phyloP scores from a whole-genome alignment of 2,329 filamentous ascomycete genomes.

The Scortechinia acanthostroma region DNA sequence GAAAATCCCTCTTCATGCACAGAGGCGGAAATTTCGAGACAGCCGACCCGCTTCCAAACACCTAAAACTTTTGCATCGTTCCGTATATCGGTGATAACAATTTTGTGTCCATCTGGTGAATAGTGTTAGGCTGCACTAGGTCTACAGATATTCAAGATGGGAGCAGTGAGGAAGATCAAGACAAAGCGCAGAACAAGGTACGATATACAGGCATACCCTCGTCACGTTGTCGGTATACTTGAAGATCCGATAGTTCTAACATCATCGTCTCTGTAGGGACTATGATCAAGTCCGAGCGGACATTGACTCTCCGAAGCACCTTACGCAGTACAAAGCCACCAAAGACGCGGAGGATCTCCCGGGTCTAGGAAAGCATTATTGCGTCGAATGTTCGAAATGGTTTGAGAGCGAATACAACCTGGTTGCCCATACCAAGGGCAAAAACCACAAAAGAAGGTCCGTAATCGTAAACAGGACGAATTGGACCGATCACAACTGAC shows the following conservation, averaged over 20 bases:
- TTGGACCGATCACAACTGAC: slow-evolving; percentile 43
- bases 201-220: neutral
- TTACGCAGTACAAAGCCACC: slow-evolving; percentile 52
- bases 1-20: neutral
- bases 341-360: slow-evolving; percentile 65
- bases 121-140: neutral
- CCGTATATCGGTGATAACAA: slow-evolving; percentile 2
- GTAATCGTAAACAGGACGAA: slow-evolving; percentile 3
- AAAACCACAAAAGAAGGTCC: slow-evolving; percentile 66
- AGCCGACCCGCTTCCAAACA: neutral
- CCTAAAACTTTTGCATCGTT: no score
- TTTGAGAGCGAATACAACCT: slow-evolving; percentile 66
- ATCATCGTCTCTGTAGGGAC: slow-evolving; percentile 41
- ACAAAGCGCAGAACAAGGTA: neutral
- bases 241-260: slow-evolving; percentile 33
- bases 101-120: neutral
- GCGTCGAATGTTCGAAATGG: slow-evolving; percentile 68
- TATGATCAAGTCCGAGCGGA: slow-evolving; percentile 66
- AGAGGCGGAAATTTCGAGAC: neutral
- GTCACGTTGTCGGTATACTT: neutral
- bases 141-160: neutral
- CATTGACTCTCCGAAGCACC: slow-evolving; percentile 52
- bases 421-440: slow-evolving; percentile 57
- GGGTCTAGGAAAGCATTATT: slow-evolving; percentile 62
- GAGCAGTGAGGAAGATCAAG: neutral